Evolutionary conservation across 805 yeast species (phyloP).

Genomic region (Wickerhamiella kazuoi): DNA sequence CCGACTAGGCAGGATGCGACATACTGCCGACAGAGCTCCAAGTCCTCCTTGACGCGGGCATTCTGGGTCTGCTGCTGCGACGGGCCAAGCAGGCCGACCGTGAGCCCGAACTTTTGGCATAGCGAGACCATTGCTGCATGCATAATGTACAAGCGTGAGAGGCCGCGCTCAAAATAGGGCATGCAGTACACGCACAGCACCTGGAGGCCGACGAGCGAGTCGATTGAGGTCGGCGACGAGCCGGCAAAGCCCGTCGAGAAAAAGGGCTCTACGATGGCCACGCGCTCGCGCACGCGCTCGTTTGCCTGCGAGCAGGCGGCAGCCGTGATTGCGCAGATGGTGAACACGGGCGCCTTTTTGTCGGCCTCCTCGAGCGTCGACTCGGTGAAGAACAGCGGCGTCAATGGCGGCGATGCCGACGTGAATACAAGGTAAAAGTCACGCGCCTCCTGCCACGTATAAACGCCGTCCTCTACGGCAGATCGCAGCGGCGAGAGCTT

Average conservation of each 20-base stretch:
- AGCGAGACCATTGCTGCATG: constrained; percentile 9
- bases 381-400: not conserved
- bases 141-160: constrained; percentile 7
- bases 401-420: too few relatives aligned
- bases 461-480: not conserved
- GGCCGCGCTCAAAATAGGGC: constrained; percentile 9
- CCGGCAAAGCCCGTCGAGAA: constrained; percentile 2
- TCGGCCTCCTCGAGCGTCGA: constrained; percentile 1
- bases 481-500: not conserved
- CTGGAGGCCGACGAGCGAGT: constrained; percentile 8
- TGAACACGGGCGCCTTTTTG: not conserved
- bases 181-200: constrained; percentile 10
- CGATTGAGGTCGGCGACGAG: not conserved
- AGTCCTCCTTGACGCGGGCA: not conserved
- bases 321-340: constrained; percentile 1
- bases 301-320: constrained; percentile 5
- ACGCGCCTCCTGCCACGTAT: not conserved
- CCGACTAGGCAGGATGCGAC: not conserved
- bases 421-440: not conserved
- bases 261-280: constrained; percentile 1
- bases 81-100: not conserved
- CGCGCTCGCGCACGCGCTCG: constrained; percentile 1
- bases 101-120: not conserved
- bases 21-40: not conserved
- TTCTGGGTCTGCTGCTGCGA: not conserved